These are phyloP conservation scores for Tetracladium marchalianum DNA, from an alignment of 495 filamentous ascomycete species.

Conservation along the genomic window DNA sequence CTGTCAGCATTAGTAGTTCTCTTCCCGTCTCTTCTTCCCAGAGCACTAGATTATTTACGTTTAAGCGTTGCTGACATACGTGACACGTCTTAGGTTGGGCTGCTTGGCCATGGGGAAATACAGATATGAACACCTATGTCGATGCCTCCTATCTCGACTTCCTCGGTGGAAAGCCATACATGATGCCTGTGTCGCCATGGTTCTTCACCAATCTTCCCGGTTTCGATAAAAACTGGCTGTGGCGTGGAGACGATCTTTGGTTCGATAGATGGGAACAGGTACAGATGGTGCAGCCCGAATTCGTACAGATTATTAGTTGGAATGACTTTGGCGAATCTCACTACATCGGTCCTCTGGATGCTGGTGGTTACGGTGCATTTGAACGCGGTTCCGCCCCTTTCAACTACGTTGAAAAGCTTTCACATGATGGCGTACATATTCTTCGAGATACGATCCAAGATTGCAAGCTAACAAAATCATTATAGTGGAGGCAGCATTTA, in stretches of 20 bases:
- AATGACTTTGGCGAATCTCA: constrained; percentile 57
- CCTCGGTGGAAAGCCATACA: constrained; percentile 50
- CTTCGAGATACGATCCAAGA: too few species aligned
- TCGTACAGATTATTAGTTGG: constrained; percentile 48
- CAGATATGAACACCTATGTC: constrained; percentile 8
- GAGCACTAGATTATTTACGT: too few species aligned
- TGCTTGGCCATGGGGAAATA: constrained; percentile 9
- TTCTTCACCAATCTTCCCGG: constrained; percentile 53
- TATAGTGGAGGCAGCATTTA: constrained; percentile 34
- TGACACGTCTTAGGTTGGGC: constrained; percentile 3
- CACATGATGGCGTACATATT: constrained; percentile 31
- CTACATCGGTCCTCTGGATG: constrained; percentile 41
- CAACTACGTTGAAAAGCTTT: constrained; percentile 31
- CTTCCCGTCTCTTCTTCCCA: too few species aligned
- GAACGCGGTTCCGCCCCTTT: neutral
- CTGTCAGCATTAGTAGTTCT: too few species aligned
- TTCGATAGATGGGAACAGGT: constrained; percentile 51
- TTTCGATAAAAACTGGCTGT: constrained; percentile 40
- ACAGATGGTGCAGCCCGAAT: constrained; percentile 36
- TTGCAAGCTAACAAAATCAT: too few species aligned
- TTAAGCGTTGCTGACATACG: too few species aligned
- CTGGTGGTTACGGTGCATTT: constrained; percentile 22
- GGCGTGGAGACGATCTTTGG: constrained; percentile 51
- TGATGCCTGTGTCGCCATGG: constrained; percentile 77
- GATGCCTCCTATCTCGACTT: constrained; percentile 5